Percentiles rank a stretch among this genome's conserved stretches.
Conservation (phyloP, 2,329 filamentous ascomycete species). For the Fusarium veterinarium region DNA sequence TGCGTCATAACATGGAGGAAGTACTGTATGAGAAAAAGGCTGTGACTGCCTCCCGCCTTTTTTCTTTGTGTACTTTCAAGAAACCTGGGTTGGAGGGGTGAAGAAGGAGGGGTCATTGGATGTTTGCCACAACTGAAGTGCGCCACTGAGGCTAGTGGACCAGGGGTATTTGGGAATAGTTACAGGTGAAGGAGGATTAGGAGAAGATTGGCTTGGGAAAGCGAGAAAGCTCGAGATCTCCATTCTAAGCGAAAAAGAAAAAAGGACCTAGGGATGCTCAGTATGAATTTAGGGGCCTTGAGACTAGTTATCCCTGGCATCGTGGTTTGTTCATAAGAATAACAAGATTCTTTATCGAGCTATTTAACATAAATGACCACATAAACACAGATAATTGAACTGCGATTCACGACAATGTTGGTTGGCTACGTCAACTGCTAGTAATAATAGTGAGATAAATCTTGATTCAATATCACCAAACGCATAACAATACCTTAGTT, state of each 20-base stretch:
- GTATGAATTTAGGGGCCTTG: not conserved
- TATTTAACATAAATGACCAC: not conserved
- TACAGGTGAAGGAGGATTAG: not conserved
- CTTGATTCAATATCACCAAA: not conserved
- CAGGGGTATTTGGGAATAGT: not conserved
- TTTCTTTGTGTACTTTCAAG: slow-evolving; percentile 38
- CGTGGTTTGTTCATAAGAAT: not conserved
- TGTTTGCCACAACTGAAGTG: slow-evolving; percentile 35
- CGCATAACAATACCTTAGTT: not conserved
- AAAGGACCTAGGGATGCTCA: not conserved
- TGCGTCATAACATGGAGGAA: slow-evolving; percentile 45
- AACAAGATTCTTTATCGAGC: not conserved
- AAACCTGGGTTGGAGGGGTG: slow-evolving; percentile 43
- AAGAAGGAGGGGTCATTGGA: slow-evolving; percentile 37
- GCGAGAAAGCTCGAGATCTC: not conserved
- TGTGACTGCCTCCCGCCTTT: slow-evolving; percentile 25
- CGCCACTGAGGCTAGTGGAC: slow-evolving; percentile 25
- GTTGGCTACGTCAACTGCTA: not conserved
- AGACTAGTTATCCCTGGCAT: not conserved
- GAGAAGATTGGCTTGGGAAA: not conserved
- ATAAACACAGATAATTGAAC: not conserved
- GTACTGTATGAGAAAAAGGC: slow-evolving; percentile 20
- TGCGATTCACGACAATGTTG: not conserved
- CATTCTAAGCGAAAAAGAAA: not conserved
- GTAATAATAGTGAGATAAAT: not conserved